Evolutionary conservation across 257 asterid species (phyloP).

Genomic region (Solanum ossicruentum): DNA sequence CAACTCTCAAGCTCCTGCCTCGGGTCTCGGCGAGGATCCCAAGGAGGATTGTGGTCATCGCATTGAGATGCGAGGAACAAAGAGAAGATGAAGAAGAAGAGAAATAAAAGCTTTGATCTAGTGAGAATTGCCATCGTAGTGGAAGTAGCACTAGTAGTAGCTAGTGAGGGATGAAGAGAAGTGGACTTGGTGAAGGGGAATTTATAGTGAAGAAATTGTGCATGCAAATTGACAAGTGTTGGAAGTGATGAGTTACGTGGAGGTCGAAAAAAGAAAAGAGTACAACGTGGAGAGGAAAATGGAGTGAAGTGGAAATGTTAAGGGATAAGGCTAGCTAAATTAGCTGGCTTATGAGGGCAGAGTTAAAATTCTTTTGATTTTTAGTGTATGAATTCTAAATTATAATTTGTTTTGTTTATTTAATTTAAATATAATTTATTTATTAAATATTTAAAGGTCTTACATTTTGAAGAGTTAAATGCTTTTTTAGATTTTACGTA

Average conservation of each 20-base stretch:
- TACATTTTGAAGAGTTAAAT: too few species aligned
- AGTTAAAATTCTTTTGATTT: background rate
- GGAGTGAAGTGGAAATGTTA: background rate
- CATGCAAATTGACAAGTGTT: background rate
- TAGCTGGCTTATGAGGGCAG: background rate
- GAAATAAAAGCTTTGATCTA: background rate
- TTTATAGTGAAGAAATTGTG: background rate
- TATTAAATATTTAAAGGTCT: too few species aligned
- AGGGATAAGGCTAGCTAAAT: background rate
- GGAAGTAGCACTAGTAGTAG: background rate
- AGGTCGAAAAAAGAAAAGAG: background rate
- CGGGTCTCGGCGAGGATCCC: background rate
- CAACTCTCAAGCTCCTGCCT: slow-evolving; percentile 4
- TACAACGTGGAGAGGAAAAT: background rate
- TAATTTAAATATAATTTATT: too few species aligned
- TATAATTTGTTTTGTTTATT: too few species aligned
- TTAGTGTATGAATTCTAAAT: background rate
- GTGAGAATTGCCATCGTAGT: background rate
- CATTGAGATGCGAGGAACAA: background rate
- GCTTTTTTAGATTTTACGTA: too few species aligned
- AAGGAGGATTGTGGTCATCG: background rate
- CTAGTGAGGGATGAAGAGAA: background rate
- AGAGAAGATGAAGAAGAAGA: background rate
- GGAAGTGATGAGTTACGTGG: background rate
- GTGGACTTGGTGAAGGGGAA: background rate